phyloP scores from a whole-genome alignment of 805 yeast genomes.

The Lachancea fermentati region DNA sequence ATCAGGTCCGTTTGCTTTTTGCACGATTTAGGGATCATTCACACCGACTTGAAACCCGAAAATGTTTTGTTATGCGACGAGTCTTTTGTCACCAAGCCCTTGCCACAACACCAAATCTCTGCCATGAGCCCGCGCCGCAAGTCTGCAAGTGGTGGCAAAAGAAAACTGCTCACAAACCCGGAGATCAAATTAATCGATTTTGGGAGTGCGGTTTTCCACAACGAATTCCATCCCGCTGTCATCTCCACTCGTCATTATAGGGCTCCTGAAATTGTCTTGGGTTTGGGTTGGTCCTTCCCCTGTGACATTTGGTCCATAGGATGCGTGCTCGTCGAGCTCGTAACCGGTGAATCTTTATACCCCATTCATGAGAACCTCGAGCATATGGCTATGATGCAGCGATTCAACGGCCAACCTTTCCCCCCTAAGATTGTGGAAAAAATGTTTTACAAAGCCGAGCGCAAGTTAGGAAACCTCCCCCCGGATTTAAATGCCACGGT shows the following conservation, averaged over 20 bases:
- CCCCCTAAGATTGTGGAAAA: conserved; percentile 33
- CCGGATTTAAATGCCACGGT: conserved; percentile 30
- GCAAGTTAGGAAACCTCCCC: conserved; percentile 31
- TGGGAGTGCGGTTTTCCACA: conserved; percentile 93
- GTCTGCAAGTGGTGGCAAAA: conserved; percentile 30
- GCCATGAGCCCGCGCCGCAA: conserved; percentile 27
- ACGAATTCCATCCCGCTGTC: conserved; percentile 87
- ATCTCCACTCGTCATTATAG: conserved; percentile 95
- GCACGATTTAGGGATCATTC: conserved; percentile 85
- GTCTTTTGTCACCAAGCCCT: conserved; percentile 18
- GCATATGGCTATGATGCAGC: conserved; percentile 93
- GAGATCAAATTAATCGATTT: conserved; percentile 87
- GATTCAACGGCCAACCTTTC: conserved; percentile 53
- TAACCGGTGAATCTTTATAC: conserved; percentile 91
- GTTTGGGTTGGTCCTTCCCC: conserved; percentile 95
- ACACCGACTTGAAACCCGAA: conserved; percentile 96
- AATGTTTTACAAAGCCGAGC: conserved; percentile 29
- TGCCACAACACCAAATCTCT: conserved; percentile 18
- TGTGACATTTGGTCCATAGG: conserved; percentile 98
- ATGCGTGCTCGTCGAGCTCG: conserved; percentile 83
- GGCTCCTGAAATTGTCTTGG: conserved; percentile 93
- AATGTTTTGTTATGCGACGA: conserved; percentile 58
- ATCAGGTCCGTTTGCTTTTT: conserved; percentile 79
- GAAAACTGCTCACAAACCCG: conserved; percentile 56
- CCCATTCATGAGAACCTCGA: conserved; percentile 93